Evolutionary conservation across 352 stramenopile species (phyloP).

Genomic region (Phytophthora europaea): DNA sequence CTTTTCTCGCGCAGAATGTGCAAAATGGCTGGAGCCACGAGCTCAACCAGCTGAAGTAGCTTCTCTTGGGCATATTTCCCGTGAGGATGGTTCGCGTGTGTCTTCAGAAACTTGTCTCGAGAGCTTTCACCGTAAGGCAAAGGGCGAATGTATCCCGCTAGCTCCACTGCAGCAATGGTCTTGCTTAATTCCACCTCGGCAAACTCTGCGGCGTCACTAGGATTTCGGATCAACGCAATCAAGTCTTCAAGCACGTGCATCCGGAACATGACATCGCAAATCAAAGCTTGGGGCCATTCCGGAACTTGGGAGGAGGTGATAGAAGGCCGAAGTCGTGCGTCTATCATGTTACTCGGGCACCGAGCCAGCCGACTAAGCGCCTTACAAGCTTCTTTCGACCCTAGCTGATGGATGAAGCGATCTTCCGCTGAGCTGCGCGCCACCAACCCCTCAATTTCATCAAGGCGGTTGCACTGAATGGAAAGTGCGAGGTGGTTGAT

Average conservation of each 20-base stretch:
- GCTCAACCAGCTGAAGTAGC: constrained; percentile 53
- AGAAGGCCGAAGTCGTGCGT: constrained; percentile 53
- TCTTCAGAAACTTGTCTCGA: constrained; percentile 55
- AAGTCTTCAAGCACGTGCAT: constrained; percentile 81
- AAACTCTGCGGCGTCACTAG: constrained; percentile 64
- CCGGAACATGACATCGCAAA: constrained; percentile 70
- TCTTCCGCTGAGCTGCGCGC: constrained; percentile 38
- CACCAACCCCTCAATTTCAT: constrained; percentile 64
- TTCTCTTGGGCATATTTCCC: constrained; percentile 56
- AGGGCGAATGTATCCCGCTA: constrained; percentile 68
- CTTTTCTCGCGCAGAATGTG: constrained; percentile 68
- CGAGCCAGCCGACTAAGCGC: constrained; percentile 62
- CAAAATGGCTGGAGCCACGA: constrained; percentile 65
- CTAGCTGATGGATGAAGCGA: constrained; percentile 57
- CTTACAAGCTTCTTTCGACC: constrained; percentile 65
- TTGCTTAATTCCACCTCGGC: constrained; percentile 47
- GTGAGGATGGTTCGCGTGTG: constrained; percentile 33
- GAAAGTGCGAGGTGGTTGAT: constrained; percentile 77
- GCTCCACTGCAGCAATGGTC: constrained; percentile 63
- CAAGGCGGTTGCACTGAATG: constrained; percentile 77
- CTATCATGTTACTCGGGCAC: constrained; percentile 52
- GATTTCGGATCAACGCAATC: constrained; percentile 55
- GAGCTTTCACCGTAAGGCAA: constrained; percentile 63
- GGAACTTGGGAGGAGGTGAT: constrained; percentile 61
- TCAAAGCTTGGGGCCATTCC: constrained; percentile 63